Conservation (phyloP, 1,284 basidiomycete species). For the Naganishia liquefaciens region DNA sequence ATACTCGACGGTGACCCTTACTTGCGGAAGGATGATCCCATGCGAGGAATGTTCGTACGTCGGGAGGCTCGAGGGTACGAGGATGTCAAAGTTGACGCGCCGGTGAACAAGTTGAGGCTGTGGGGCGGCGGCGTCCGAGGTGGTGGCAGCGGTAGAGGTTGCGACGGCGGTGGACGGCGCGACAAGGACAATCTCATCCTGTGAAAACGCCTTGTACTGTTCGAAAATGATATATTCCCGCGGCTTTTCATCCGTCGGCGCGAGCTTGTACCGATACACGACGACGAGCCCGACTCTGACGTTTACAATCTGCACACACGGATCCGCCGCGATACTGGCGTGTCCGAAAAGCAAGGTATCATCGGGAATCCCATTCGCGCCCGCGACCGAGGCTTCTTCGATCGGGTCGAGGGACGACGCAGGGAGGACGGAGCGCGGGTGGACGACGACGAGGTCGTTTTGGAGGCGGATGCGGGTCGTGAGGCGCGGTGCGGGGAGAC, state of each 20-base stretch:
- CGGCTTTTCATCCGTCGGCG: constrained; percentile 10
- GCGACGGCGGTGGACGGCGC: no score
- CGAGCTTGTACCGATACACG: constrained; percentile 16
- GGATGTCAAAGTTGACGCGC: constrained; percentile 24
- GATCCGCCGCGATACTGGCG: constrained; percentile 22
- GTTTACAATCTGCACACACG: constrained; percentile 10
- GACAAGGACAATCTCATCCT: constrained; percentile 11
- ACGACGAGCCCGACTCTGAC: constrained; percentile 20
- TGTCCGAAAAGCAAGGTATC: constrained; percentile 26
- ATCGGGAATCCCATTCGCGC: background rate
- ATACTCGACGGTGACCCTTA: constrained; percentile 12
- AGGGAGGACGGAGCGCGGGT: constrained; percentile 18
- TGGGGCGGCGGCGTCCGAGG: constrained; percentile 3
- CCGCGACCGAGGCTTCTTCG: no score
- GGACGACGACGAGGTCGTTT: constrained; percentile 28
- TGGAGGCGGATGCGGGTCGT: constrained; percentile 22
- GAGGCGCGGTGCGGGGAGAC: constrained; percentile 14
- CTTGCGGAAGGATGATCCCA: constrained; percentile 15
- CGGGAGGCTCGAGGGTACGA: constrained; percentile 26
- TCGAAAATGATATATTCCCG: constrained; percentile 25
- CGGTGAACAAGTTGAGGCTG: constrained; percentile 10
- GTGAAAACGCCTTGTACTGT: constrained; percentile 12
- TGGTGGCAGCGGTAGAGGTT: no score
- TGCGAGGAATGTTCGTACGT: constrained; percentile 27
- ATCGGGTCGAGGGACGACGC: no score